Conservation (phyloP, 306 rosid species). For the Castanea sativa region DNA sequence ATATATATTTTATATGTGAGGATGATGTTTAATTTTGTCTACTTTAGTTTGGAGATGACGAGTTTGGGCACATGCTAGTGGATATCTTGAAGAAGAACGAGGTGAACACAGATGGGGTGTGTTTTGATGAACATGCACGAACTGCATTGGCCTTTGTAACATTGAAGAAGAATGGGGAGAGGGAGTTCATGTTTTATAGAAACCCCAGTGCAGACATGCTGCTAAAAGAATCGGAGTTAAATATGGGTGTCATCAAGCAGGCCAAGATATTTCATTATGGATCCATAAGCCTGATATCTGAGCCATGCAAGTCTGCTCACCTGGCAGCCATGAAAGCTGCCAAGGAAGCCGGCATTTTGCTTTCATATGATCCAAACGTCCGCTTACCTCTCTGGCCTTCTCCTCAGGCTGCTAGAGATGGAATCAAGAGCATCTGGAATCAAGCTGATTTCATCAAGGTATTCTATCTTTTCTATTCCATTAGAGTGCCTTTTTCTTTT, state of each 20-base stretch:
- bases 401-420: slow-evolving; percentile 52
- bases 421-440: slow-evolving; percentile 62
- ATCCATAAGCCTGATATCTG: slow-evolving; percentile 61
- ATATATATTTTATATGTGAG: background rate
- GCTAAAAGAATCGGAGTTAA: slow-evolving; percentile 51
- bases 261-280: slow-evolving; percentile 67
- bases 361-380: slow-evolving; percentile 69
- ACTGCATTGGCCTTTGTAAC: slow-evolving; percentile 77
- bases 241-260: slow-evolving; percentile 41
- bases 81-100: slow-evolving; percentile 47
- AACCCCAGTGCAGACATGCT: slow-evolving; percentile 79
- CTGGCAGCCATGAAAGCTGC: slow-evolving; percentile 73
- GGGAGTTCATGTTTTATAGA: slow-evolving; percentile 76
- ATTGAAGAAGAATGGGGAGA: slow-evolving; percentile 57
- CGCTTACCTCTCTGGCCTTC: slow-evolving; percentile 71
- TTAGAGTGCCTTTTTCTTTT: background rate
- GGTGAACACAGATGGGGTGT: slow-evolving; percentile 51
- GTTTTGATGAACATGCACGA: slow-evolving; percentile 51
- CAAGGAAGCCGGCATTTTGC: slow-evolving; percentile 50
- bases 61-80: slow-evolving; percentile 62
- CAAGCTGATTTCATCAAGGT: slow-evolving; percentile 73
- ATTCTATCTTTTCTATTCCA: background rate
- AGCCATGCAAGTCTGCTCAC: slow-evolving; percentile 72
- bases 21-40: slow-evolving; percentile 1
- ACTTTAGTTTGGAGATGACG: slow-evolving; percentile 59